These are phyloP conservation scores for Falciphora oryzae DNA, from an alignment of 2,329 filamentous ascomycete species.

Conservation along the genomic window DNA sequence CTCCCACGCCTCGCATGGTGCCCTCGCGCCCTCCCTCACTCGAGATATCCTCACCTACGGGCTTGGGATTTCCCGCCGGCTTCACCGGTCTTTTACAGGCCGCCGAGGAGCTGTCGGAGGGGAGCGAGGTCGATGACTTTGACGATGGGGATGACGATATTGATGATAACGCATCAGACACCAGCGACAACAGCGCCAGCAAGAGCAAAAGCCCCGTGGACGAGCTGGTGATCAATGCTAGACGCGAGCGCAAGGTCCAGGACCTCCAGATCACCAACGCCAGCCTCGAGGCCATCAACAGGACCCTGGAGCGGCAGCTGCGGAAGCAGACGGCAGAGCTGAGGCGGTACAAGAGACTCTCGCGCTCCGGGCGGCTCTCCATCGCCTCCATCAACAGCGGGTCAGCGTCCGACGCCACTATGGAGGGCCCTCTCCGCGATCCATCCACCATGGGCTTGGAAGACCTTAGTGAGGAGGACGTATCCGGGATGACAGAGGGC, in stretches of 20 bases:
- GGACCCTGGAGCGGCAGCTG: conserved; percentile 84
- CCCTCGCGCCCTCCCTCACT: conserved; percentile 23
- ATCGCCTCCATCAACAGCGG: conserved; percentile 41
- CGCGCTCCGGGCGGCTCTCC: conserved; percentile 70
- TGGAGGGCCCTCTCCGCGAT: conserved; percentile 33
- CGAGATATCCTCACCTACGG: conserved; percentile 28
- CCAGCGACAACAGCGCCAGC: conserved; percentile 48
- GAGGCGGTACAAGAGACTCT: conserved; percentile 78
- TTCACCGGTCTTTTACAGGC: conserved; percentile 52
- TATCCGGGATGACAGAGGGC: conserved; percentile 11
- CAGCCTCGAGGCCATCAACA: conserved; percentile 89
- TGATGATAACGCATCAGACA: conserved; percentile 24
- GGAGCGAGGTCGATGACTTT: conserved; percentile 36
- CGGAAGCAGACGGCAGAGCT: conserved; percentile 87
- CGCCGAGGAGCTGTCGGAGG: conserved; percentile 41
- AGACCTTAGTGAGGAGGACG: conserved; percentile 44
- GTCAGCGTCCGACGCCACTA: conserved; percentile 36
- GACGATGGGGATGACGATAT: conserved; percentile 24
- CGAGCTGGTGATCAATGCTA: conserved; percentile 79
- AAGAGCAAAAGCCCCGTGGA: conserved; percentile 53
- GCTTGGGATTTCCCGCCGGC: conserved; percentile 18
- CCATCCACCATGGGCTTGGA: conserved; percentile 40
- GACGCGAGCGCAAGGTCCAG: conserved; percentile 88
- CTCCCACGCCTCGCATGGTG: not conserved
- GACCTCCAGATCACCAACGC: conserved; percentile 97